Percentiles rank a stretch among this genome's conserved stretches.
Conservation (phyloP, 1,284 basidiomycete species). For the Amylostereum chailletii region DNA sequence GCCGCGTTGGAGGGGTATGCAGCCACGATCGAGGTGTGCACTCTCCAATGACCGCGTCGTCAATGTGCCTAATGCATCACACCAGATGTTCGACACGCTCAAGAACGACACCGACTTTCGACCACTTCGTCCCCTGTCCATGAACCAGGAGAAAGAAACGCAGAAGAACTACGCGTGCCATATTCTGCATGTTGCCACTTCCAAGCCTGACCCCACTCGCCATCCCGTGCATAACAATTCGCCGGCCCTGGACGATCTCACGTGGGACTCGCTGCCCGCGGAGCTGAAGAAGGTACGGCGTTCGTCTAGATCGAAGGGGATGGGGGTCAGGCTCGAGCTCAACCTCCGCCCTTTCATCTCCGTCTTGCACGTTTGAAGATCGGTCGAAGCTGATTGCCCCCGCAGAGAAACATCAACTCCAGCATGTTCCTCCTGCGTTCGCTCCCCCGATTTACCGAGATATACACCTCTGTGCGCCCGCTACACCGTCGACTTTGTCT, state of each 20-base stretch:
- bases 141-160: conserved; percentile 11
- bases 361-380: neutral
- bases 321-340: no score
- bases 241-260: conserved; percentile 43
- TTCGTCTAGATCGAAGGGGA: no score
- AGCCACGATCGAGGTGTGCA: conserved; percentile 55
- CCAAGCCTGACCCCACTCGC: conserved; percentile 42
- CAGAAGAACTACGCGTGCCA: conserved; percentile 30
- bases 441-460: conserved; percentile 39
- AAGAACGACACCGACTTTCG: conserved; percentile 17
- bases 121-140: conserved; percentile 9
- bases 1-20: conserved; percentile 65
- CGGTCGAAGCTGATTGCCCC: conserved; percentile 1
- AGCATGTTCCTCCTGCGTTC: conserved; percentile 41
- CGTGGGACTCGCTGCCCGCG: conserved; percentile 54
- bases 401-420: conserved; percentile 52
- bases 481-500: neutral
- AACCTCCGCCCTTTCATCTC: no score
- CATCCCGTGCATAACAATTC: conserved; percentile 48
- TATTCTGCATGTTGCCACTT: conserved; percentile 55
- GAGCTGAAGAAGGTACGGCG: conserved; percentile 53
- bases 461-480: conserved; percentile 40
- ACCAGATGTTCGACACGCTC: conserved; percentile 48
- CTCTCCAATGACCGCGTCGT: no score
- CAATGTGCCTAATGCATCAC: no score